Evolutionary conservation across 208 protist genomes (phyloP), one percentile per base, ranked within the genome.

Genomic region (Angomonas ambiguus): DNA sequence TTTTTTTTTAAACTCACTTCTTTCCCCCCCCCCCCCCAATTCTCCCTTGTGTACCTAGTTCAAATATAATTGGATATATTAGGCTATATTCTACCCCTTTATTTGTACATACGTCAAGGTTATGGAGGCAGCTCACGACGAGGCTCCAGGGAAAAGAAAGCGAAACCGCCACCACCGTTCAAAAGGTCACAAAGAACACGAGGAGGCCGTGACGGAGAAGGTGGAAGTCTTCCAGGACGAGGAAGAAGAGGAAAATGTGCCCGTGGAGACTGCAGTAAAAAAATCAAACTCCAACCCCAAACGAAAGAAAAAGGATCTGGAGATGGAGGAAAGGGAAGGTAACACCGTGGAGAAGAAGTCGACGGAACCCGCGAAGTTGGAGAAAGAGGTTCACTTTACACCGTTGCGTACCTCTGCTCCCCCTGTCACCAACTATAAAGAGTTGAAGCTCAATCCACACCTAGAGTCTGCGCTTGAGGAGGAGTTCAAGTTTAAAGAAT

Each of bases 401-500:
- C 56, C 65, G 64, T 61, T 77, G 0, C 57, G 63, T 8, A 74
- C 84, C 24, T 74, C 79, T 28, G 69, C 84, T 34, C 68, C 81
- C 0, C 63, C 69, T 33, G 84, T 90, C 16, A 88, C 77, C 10
- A 85, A 96, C 70, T 96, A 94, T 74, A 85, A 82, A 56, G 74
- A 77, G 62, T 79, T 96, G 20, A 88, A 83, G n/a, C 74, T 97
- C 10, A 95, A 97, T 67, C 86, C 85, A 0, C 84, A 94, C 71
- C 76, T 93, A 51, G 80, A 94, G 24, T 74, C 76, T 1, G 79
- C 91, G 1, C 65, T 97, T 20, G 80, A 94, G 67, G 74, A 79
- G 24, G 87, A 97, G 42, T 96, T 97, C 74, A 82, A 93, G 76
- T 99, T 99, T 84, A 74, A 75, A 33, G 64, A 93, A 35, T 93